These are phyloP conservation scores for Podospora pseudopauciseta DNA, from an alignment of 495 filamentous ascomycete species.

Conservation along the genomic window DNA sequence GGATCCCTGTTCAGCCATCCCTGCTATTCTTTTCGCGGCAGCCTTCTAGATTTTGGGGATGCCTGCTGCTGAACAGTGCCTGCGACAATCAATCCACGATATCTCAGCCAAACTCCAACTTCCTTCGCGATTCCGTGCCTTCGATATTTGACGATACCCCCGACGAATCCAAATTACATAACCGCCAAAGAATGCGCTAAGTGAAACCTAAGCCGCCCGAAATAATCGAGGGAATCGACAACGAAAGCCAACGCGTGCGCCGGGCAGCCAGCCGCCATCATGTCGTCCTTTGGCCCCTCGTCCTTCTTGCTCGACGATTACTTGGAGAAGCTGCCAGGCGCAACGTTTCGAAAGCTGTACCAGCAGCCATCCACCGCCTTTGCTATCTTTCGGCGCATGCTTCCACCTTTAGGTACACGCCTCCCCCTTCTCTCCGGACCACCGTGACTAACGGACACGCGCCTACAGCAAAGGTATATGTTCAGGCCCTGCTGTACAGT, in stretches of 20 bases:
- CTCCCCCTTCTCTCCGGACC: slow-evolving; percentile 4
- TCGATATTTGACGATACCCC: not conserved
- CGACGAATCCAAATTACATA: not conserved
- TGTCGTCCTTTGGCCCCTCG: slow-evolving; percentile 30
- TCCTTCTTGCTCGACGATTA: slow-evolving; percentile 67
- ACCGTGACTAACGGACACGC: slow-evolving; percentile 11
- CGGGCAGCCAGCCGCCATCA: not conserved
- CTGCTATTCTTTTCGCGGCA: not conserved
- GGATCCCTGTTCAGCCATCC: not conserved
- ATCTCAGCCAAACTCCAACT: not conserved
- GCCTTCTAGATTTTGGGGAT: not conserved
- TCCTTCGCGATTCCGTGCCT: not conserved
- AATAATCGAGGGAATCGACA: not conserved
- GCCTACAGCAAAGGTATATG: slow-evolving; percentile 79
- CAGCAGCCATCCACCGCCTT: slow-evolving; percentile 92
- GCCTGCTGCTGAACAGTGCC: not conserved
- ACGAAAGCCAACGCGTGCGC: not conserved
- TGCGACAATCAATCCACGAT: not conserved
- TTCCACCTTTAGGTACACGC: slow-evolving; percentile 76
- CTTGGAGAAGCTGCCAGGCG: slow-evolving; percentile 82
- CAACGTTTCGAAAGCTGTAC: slow-evolving; percentile 85
- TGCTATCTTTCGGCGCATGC: slow-evolving; percentile 95
- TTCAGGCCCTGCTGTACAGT: slow-evolving; percentile 90
- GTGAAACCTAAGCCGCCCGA: not conserved
- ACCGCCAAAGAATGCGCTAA: not conserved